Evolutionary conservation across 768 basidiomycete genomes (phyloP).

Genomic region (Mycena galopus): DNA sequence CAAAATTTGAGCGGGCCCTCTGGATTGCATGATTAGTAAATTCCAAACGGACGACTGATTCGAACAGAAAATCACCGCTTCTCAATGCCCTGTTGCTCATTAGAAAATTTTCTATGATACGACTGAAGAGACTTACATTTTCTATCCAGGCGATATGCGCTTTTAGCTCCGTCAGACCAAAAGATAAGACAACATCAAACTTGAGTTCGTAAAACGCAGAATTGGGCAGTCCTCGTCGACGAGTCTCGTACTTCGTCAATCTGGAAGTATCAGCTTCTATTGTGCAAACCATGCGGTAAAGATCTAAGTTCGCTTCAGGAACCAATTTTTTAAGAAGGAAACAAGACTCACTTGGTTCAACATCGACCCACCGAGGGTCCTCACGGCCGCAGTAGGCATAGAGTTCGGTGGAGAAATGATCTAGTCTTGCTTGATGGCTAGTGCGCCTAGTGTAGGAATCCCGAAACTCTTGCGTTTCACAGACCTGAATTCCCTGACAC

Average conservation of each 20-base stretch:
- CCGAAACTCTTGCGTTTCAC: conserved; percentile 12
- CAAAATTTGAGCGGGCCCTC: conserved; percentile 53
- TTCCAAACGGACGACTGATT: background rate
- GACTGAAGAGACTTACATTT: conserved; percentile 50
- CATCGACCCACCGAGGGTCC: conserved; percentile 30
- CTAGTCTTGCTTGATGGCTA: background rate
- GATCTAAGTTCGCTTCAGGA: background rate
- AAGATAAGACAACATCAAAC: conserved; percentile 61
- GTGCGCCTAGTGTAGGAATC: background rate
- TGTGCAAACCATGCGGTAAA: background rate
- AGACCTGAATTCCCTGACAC: conserved; percentile 52
- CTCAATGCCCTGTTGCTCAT: conserved; percentile 48
- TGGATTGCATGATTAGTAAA: conserved; percentile 19
- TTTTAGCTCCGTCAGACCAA: conserved; percentile 67
- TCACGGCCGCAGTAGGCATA: conserved; percentile 13
- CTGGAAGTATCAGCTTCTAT: conserved; percentile 19
- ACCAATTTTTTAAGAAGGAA: background rate
- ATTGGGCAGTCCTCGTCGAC: background rate
- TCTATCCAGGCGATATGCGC: conserved; percentile 67
- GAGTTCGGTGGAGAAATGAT: conserved; percentile 10
- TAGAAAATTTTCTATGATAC: background rate
- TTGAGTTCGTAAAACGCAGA: conserved; percentile 47
- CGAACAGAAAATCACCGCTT: conserved; percentile 45
- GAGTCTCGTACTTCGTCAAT: background rate
- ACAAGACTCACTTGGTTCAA: conserved; percentile 16